Base-by-base conservation (phyloP, 495 filamentous ascomycete genomes). In the Tuber melanosporum region DNA sequence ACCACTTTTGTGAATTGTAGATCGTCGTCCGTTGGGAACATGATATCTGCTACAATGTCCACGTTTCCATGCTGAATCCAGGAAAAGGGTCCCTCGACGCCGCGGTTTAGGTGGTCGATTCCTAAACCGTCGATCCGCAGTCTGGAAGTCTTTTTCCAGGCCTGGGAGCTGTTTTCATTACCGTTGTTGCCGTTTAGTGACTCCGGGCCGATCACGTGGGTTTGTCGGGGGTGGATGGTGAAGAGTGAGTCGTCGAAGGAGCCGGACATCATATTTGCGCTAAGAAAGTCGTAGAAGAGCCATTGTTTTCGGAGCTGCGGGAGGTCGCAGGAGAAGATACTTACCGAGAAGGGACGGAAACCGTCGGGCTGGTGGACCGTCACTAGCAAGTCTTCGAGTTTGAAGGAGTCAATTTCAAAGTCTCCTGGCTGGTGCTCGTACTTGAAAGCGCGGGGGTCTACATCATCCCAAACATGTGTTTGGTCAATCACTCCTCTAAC, bases 41-140 rank as follows among this genome's bases (percentile, higher is more conserved):
- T 92, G 74, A 98, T 90, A 79, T 99, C 96, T 9, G 96, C 93
- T 26, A 98, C 92, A 74, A 99, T 97, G 83, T 99, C 96, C 57
- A 99, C 95, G 73, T 92, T 94, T 12, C 95, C 95, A 84, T 97
- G 92, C 81, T 95, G 91, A 57, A 99, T 99, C 95, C 95, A 99
- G 0, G 93, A 94, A 83, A 99, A 98, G 0, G 94, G 95, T 0
- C 95, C 96, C 78, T 95, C 90, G 8, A 97, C 92, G 45, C 95
- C 95, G 47, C 94, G 91, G 82, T 99, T 99, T 4, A 99, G 87
- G 84, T 99, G 95, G 82, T 98, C 95, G 74, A 99, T 97, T 81
- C 92, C 96, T 8, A 99, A 88, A 14, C 92, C 94, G 82, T 98
- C 95, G 78, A 99, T 95, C 22, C 95, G 89, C 44, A 97, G 88